Percentiles rank a stretch among this genome's conserved stretches.
These are phyloP conservation scores for Microdochium paspali DNA, from an alignment of 2,329 filamentous ascomycete species.

Conservation along the genomic window DNA sequence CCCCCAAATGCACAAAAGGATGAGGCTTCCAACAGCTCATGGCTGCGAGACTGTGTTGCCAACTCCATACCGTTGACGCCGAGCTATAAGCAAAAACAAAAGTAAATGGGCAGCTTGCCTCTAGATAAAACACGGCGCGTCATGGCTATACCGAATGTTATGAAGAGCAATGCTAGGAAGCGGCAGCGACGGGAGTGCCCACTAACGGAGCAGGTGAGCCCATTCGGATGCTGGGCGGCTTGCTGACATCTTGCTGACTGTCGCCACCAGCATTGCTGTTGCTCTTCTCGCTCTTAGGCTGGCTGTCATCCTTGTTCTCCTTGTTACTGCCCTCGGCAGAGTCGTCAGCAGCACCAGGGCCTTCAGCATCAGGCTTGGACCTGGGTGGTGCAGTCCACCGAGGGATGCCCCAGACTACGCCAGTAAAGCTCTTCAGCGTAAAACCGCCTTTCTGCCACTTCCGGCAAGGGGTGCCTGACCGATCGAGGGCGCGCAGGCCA, in stretches of 20 bases:
- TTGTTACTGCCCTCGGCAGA: slow-evolving; percentile 50
- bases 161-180: slow-evolving; percentile 17
- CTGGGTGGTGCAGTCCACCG: slow-evolving; percentile 73
- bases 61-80: background rate
- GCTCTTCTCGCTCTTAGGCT: slow-evolving; percentile 35
- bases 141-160: too few species aligned
- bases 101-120: background rate
- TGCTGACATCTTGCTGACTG: slow-evolving; percentile 30
- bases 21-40: too few species aligned
- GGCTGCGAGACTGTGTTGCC: too few species aligned
- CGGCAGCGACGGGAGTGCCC: slow-evolving; percentile 24
- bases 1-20: too few species aligned
- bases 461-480: slow-evolving; percentile 83
- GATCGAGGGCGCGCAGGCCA: slow-evolving; percentile 84
- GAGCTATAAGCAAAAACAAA: slow-evolving; percentile 2
- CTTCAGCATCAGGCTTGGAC: slow-evolving; percentile 32
- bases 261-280: slow-evolving; percentile 35
- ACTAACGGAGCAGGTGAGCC: slow-evolving; percentile 38
- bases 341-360: slow-evolving; percentile 34
- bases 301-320: slow-evolving; percentile 49
- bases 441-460: slow-evolving; percentile 83
- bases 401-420: slow-evolving; percentile 69
- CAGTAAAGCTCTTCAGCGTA: slow-evolving; percentile 85
- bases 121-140: too few species aligned
- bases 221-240: slow-evolving; percentile 36